Evolutionary conservation across 2,329 filamentous ascomycete genomes (phyloP).

Genomic region (Fusarium proliferatum): DNA sequence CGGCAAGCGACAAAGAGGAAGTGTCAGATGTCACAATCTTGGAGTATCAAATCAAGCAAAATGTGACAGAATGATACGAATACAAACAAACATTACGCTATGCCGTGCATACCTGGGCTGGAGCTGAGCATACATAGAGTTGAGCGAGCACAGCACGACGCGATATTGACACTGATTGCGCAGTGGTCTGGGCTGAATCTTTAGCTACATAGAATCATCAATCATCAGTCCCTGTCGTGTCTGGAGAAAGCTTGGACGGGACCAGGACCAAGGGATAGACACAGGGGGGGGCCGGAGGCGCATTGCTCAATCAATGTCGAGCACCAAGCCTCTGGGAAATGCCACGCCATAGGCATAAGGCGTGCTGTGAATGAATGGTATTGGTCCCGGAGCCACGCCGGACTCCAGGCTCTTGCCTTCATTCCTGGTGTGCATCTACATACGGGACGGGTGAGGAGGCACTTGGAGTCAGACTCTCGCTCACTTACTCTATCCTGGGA

Average conservation of each 20-base stretch:
- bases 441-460: slow-evolving; percentile 6
- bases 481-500: not conserved
- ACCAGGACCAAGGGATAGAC: slow-evolving; percentile 30
- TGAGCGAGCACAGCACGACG: slow-evolving; percentile 32
- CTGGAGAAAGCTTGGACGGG: slow-evolving; percentile 34
- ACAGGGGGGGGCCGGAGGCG: slow-evolving; percentile 23
- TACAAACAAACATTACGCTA: not conserved
- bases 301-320: slow-evolving; percentile 11
- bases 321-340: slow-evolving; percentile 24
- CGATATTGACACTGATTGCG: slow-evolving; percentile 33
- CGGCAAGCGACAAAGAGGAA: slow-evolving; percentile 29
- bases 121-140: slow-evolving; percentile 2
- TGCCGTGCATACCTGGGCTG: not conserved
- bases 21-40: slow-evolving; percentile 31
- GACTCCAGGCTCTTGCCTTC: slow-evolving; percentile 24
- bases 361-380: not conserved
- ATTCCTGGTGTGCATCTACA: slow-evolving; percentile 33
- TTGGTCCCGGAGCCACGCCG: slow-evolving; percentile 24
- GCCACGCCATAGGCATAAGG: slow-evolving; percentile 18
- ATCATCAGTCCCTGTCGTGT: slow-evolving; percentile 22
- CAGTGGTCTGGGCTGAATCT: slow-evolving; percentile 23
- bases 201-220: slow-evolving; percentile 11
- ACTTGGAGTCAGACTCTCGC: slow-evolving; percentile 13
- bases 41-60: slow-evolving; percentile 27
- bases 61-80: slow-evolving; percentile 14